These are phyloP conservation scores for Penicillium sp. DNA, from an alignment of 2,329 filamentous ascomycete genomes.

Conservation along the genomic window DNA sequence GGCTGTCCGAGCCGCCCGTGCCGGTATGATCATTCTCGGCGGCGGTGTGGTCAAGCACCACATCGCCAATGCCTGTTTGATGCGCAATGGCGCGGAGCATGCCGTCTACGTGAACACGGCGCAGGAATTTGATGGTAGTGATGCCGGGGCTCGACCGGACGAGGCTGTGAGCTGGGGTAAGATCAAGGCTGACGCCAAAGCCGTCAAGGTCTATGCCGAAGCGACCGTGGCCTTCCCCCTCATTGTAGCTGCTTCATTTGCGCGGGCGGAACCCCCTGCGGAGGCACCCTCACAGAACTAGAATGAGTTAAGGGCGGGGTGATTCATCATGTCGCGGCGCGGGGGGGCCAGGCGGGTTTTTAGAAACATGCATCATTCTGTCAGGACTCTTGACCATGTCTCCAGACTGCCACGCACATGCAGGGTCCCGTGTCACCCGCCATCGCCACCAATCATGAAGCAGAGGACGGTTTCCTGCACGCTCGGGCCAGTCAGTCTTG, in stretches of 20 bases:
- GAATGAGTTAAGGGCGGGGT: background rate
- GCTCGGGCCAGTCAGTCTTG: background rate
- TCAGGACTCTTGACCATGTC: background rate
- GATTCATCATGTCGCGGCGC: background rate
- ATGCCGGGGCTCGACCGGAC: constrained; percentile 91
- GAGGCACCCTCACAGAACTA: constrained; percentile 7
- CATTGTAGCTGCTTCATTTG: constrained; percentile 69
- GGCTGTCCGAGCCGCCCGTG: constrained; percentile 80
- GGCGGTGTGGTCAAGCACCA: constrained; percentile 98
- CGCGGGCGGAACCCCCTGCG: constrained; percentile 40
- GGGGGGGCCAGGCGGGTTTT: background rate
- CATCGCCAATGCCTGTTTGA: constrained; percentile 94
- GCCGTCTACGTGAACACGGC: constrained; percentile 98
- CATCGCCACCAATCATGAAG: background rate
- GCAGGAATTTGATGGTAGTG: constrained; percentile 96
- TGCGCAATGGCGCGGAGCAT: constrained; percentile 96
- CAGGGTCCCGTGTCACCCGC: constrained; percentile 14
- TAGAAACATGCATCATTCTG: background rate
- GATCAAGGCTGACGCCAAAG: constrained; percentile 85
- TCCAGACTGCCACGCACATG: constrained; percentile 8
- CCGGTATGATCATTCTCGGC: constrained; percentile 93
- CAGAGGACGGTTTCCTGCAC: background rate
- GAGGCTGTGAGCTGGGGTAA: constrained; percentile 99
- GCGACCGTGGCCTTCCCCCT: constrained; percentile 69
- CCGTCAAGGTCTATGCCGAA: constrained; percentile 79